Evolutionary conservation across 2,329 filamentous ascomycete genomes (phyloP), one percentile per base, ranked within the genome.

Genomic region (Colletotrichum agaves): DNA sequence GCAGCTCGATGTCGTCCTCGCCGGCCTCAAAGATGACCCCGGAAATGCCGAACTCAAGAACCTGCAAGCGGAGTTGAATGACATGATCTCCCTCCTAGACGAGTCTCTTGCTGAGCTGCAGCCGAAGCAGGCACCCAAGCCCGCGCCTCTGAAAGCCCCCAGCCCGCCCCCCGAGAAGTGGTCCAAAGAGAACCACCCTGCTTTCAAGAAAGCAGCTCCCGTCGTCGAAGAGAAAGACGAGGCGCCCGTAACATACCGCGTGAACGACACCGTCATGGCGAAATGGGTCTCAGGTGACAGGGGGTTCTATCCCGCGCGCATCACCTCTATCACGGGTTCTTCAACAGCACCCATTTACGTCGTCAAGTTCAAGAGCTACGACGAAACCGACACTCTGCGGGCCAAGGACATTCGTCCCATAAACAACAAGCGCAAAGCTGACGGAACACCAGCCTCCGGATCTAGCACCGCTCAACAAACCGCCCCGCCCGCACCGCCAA

Each of bases 291-390:
- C 93, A 10, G 94, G 93, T 61, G 96, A 99, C 79, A 93, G 92
- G 75, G 87, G 88, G 23, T 98, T 94, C 81, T 98, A 98, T 81
- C 91, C 93, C 50, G 96, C 94, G 46, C 91, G 93, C 74, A 97
- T 99, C 78, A 95, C 93, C 58, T 94, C 92, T 59, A 94, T 98
- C 74, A 98, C 95, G 21, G 96, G 96, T 66, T 97, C 94, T 8
- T 90, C 91, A n/a, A 92, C 90, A 47, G 92, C 93, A 59, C 95
- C 94, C 39, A 93, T 98, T 71, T 99, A 98, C 78, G 91, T 93
- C 53, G 94, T 99, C 78, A 96, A 92, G 73, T 99, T 98, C 85
- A 95, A 97, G 81, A 93, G 89, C 74, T 98, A 98, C 81, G 88
- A 91, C 71, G 93, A 87, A 21, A 93, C 91, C 50, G 94, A 97